phyloP scores from a whole-genome alignment of 192 early-diverging fungal genomes.

The Martensiomyces pterosporus region DNA sequence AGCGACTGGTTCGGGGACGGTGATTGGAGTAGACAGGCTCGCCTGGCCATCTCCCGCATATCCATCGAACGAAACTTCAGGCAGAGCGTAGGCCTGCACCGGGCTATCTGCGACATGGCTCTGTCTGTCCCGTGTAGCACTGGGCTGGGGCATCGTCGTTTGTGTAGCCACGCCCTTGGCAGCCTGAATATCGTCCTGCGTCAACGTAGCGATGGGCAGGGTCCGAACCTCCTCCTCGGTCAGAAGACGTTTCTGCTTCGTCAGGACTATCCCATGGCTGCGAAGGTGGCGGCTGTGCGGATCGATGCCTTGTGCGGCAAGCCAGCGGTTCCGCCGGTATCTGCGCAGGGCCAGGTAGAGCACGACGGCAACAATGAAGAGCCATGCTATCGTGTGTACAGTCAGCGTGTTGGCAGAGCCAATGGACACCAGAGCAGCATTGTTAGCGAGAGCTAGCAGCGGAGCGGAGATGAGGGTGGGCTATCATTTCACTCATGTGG shows the following conservation, averaged over 20 bases:
- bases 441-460: no score
- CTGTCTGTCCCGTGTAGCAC: neutral
- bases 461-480: no score
- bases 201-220: slow-evolving; percentile 17
- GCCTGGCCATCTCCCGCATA: no score
- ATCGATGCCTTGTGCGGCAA: slow-evolving; percentile 2
- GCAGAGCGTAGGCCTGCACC: no score
- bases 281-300: neutral
- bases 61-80: no score
- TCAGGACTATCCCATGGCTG: neutral
- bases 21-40: no score
- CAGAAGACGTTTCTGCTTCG: slow-evolving; percentile 7
- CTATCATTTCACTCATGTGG: no score
- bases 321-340: slow-evolving; percentile 1
- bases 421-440: neutral
- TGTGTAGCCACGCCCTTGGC: slow-evolving; percentile 14
- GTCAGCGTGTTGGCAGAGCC: neutral
- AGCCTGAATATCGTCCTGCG: slow-evolving; percentile 22
- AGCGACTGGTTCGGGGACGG: no score
- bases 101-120: neutral
- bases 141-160: neutral
- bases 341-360: slow-evolving; percentile 10
- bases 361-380: slow-evolving; percentile 6
- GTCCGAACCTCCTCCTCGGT: slow-evolving; percentile 15
- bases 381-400: slow-evolving; percentile 15